Base-by-base conservation (phyloP, 306 rosid species). In the Elaeagnus macrophylla region DNA sequence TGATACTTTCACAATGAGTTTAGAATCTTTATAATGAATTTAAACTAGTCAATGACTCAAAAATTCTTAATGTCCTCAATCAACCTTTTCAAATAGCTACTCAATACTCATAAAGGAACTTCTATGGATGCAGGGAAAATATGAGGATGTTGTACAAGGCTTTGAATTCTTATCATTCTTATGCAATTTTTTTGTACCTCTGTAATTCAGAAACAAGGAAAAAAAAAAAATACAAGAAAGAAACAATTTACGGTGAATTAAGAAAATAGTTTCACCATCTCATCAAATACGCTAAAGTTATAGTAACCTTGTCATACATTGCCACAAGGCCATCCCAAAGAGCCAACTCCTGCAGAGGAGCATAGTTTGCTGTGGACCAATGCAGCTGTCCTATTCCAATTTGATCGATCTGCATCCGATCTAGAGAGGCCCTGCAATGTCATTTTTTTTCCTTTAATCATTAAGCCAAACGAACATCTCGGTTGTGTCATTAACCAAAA, bases 261-360 rank as follows among this genome's bases (percentile, higher is more conserved):
- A 7, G n/a, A 12, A 37, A 64, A 2, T 60, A 61, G 43, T 45
- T 48, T 69, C 53, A 65, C 36, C 35, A 60, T 35, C 50, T 55
- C n/a, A n/a, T n/a, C n/a, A n/a, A n/a, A n/a, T n/a, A 67, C 19
- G 53, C 49, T 65, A 67, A 68, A 67, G 60, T 58, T 61, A 62
- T 61, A 8, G 77, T 71, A 78, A 91, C 97, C 96, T 86, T 72
- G 17, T 86, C 96, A 67, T 84, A 84, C 93, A 86, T 91, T 80
- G 95, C 96, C 76, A 84, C 96, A 65, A 86, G 73, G 64, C 95
- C 97, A 78, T 87, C 89, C 96, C 96, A 91, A 51, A 91, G 95
- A 61, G 89, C 95, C 59, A 17, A 60, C 74, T 91, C 96, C 75
- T 84, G 96, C n/a, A 82, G 68, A 56, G 96, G 95, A 66, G 89